These are phyloP conservation scores for Tilletia walkeri DNA, from an alignment of 1,284 basidiomycete species.

Conservation along the genomic window DNA sequence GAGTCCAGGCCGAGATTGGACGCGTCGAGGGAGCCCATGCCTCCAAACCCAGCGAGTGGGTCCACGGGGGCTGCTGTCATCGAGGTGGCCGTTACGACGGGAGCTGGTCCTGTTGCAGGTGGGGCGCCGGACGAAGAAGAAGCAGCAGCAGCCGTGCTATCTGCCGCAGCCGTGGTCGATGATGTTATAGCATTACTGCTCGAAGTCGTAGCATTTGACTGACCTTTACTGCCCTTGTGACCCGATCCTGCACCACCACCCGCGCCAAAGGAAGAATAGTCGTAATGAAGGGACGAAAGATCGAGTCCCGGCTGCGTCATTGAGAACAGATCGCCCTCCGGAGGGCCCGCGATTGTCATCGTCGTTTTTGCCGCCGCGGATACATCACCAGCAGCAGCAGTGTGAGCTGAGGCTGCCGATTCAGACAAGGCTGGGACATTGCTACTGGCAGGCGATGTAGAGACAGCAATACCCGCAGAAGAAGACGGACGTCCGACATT, in stretches of 20 bases:
- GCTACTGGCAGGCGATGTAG: not conserved
- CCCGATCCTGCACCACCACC: not conserved
- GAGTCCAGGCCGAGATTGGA: not conserved
- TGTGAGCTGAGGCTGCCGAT: not conserved
- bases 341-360: not conserved
- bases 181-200: not conserved
- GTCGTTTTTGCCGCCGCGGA: not conserved
- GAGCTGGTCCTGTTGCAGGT: not conserved
- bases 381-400: not conserved
- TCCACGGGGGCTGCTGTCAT: not conserved
- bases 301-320: slow-evolving; percentile 12
- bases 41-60: not conserved
- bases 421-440: not conserved
- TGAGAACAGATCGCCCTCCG: not conserved
- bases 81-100: not conserved
- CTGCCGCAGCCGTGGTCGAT: not conserved
- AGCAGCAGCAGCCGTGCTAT: too few species aligned
- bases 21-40: not conserved
- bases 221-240: not conserved
- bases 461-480: not conserved
- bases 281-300: slow-evolving; percentile 2
- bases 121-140: not conserved
- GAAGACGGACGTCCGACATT: not conserved
- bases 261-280: not conserved
- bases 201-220: not conserved